phyloP scores from a whole-genome alignment of 805 yeast species.

The Cyberlindnera xylosilytica region DNA sequence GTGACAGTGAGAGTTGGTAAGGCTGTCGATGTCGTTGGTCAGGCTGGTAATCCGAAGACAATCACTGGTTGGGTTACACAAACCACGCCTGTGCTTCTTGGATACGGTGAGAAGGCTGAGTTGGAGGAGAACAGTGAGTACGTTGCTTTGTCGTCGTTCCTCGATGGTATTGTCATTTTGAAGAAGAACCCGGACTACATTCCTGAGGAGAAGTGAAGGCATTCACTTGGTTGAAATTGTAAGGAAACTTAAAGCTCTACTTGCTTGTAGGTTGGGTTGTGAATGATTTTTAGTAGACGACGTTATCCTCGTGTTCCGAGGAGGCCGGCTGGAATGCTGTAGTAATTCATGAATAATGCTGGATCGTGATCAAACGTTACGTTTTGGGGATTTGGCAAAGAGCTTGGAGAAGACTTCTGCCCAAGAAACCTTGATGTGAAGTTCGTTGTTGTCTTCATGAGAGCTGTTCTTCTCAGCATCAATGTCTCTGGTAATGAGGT shows the following conservation, averaged over 20 bases:
- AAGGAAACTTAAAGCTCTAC: too few relatives aligned
- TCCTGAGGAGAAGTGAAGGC: conserved; percentile 44
- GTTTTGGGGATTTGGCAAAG: conserved; percentile 10
- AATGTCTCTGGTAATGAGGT: conserved; percentile 49
- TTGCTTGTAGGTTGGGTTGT: too few relatives aligned
- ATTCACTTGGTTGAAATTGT: too few relatives aligned
- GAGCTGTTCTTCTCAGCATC: conserved; percentile 25
- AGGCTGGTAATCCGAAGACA: conserved; percentile 98
- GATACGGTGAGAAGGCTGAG: conserved; percentile 95
- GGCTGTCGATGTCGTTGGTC: conserved; percentile 98
- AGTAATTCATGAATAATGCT: too few relatives aligned
- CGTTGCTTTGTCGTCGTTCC: conserved; percentile 69
- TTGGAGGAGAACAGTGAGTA: conserved; percentile 88
- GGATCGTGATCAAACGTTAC: conserved; percentile 11
- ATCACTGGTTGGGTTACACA: conserved; percentile 99
- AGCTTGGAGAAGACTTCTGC: conserved; percentile 1
- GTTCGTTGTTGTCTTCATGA: conserved; percentile 29
- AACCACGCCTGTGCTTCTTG: conserved; percentile 91
- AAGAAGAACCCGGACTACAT: conserved; percentile 85
- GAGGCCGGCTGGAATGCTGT: too few relatives aligned
- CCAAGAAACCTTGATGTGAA: conserved; percentile 18
- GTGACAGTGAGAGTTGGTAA: conserved; percentile 98
- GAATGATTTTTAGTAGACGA: too few relatives aligned
- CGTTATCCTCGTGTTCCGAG: too few relatives aligned
- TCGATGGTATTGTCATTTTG: conserved; percentile 92